Conservation (phyloP, 768 basidiomycete species). For the Mycena leptocephala region DNA sequence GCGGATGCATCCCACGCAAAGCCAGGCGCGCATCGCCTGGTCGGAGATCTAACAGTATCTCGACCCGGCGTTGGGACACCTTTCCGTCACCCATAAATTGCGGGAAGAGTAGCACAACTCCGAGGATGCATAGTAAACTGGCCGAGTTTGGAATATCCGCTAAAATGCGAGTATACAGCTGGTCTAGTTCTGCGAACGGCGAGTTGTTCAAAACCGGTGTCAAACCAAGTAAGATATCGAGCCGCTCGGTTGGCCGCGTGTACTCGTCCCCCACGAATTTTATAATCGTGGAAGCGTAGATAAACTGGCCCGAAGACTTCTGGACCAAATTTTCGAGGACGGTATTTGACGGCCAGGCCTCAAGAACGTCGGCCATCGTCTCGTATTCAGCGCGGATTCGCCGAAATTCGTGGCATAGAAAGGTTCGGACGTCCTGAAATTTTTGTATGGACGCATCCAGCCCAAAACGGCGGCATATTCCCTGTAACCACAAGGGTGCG, state of each 20-base stretch:
- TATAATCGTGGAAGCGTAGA: not conserved
- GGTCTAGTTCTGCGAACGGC: not conserved
- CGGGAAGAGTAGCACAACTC: not conserved
- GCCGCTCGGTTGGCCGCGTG: too few species aligned
- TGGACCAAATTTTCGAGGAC: not conserved
- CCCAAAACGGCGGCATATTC: not conserved
- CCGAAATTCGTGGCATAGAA: not conserved
- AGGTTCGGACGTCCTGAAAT: not conserved
- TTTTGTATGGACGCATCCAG: not conserved
- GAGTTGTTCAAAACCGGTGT: not conserved
- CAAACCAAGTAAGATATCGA: not conserved
- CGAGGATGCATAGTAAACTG: not conserved
- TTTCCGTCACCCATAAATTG: too few species aligned
- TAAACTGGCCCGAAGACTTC: not conserved
- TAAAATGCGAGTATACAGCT: not conserved
- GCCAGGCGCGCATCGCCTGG: too few species aligned
- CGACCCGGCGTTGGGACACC: too few species aligned
- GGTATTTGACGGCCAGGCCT: not conserved
- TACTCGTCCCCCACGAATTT: too few species aligned
- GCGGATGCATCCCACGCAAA: too few species aligned
- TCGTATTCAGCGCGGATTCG: not conserved
- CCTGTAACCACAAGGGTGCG: not conserved
- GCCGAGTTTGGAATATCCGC: not conserved
- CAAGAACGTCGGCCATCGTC: not conserved
- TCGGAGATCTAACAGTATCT: too few species aligned